These are phyloP conservation scores for Pythium angustatum DNA, from an alignment of 352 stramenopile species.

Conservation along the genomic window DNA sequence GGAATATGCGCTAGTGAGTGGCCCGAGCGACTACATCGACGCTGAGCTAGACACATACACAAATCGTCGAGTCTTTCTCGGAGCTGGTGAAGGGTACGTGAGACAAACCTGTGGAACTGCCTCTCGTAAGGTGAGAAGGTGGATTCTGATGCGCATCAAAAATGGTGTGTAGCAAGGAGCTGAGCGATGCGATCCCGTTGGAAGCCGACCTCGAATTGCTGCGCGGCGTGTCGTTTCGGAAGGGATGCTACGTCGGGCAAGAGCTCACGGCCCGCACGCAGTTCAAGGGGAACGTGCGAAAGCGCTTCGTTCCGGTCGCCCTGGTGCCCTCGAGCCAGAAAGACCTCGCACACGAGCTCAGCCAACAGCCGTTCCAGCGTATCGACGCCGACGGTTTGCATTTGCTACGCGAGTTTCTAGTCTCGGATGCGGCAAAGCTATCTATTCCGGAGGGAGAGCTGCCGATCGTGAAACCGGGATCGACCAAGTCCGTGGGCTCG, in stretches of 20 bases:
- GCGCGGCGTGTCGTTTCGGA: constrained; percentile 89
- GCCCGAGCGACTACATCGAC: constrained; percentile 44
- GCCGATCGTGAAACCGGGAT: constrained; percentile 56
- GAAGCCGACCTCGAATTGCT: constrained; percentile 93
- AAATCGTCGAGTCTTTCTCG: constrained; percentile 68
- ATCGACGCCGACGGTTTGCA: constrained; percentile 45
- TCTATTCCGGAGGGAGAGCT: constrained; percentile 33
- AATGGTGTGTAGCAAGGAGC: constrained; percentile 39
- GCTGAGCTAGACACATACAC: constrained; percentile 50
- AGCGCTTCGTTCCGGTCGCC: constrained; percentile 76
- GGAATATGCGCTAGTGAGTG: too few relatives aligned
- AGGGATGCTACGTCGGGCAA: constrained; percentile 96
- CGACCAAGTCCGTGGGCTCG: constrained; percentile 62
- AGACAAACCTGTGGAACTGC: neutral
- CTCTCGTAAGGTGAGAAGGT: neutral
- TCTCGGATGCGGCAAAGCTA: constrained; percentile 31
- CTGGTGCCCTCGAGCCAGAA: constrained; percentile 52
- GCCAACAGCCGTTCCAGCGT: constrained; percentile 56
- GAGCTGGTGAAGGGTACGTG: constrained; percentile 71
- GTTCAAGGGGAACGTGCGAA: constrained; percentile 90
- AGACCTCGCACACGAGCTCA: constrained; percentile 54
- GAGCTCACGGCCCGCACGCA: constrained; percentile 94
- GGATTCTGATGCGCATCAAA: neutral
- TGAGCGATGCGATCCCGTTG: constrained; percentile 87
- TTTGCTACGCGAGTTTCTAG: constrained; percentile 50